Percentiles rank a stretch among this genome's conserved stretches.
Conservation (phyloP, 2,329 filamentous ascomycete genomes). For the Neopestalotiopsis clavispora region DNA sequence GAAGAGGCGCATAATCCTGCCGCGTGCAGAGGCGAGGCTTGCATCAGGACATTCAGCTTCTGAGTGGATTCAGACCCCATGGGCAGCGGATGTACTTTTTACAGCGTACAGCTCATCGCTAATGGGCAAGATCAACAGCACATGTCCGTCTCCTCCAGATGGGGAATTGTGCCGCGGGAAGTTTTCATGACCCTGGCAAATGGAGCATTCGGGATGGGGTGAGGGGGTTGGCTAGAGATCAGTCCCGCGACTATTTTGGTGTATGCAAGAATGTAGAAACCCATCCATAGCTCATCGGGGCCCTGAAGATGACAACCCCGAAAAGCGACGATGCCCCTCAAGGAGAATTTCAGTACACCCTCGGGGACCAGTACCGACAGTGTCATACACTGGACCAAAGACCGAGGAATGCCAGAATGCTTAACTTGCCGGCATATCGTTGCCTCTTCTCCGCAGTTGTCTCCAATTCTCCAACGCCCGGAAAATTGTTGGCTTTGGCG, state of each 20-base stretch:
- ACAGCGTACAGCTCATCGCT: neutral
- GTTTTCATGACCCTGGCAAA: neutral
- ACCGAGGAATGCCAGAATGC: neutral
- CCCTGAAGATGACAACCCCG: neutral
- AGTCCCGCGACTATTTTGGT: neutral
- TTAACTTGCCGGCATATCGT: neutral
- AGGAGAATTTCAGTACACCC: neutral
- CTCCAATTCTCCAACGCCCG: neutral
- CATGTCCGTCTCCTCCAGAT: neutral
- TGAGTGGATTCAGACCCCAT: neutral
- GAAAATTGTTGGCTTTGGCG: neutral
- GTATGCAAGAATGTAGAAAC: too few species aligned
- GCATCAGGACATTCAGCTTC: neutral
- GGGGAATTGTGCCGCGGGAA: neutral
- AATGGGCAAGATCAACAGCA: neutral
- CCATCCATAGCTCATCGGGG: neutral
- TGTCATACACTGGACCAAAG: neutral
- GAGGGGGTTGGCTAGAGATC: neutral
- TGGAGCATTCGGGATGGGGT: neutral
- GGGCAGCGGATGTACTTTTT: too few species aligned
- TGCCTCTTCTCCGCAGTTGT: neutral
- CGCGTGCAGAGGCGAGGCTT: neutral
- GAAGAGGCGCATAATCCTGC: conserved; percentile 11
- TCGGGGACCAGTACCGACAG: neutral
- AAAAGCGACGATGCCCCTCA: neutral